Conservation (phyloP, 352 stramenopile genomes). For the Salisapilia sapeloensis region DNA sequence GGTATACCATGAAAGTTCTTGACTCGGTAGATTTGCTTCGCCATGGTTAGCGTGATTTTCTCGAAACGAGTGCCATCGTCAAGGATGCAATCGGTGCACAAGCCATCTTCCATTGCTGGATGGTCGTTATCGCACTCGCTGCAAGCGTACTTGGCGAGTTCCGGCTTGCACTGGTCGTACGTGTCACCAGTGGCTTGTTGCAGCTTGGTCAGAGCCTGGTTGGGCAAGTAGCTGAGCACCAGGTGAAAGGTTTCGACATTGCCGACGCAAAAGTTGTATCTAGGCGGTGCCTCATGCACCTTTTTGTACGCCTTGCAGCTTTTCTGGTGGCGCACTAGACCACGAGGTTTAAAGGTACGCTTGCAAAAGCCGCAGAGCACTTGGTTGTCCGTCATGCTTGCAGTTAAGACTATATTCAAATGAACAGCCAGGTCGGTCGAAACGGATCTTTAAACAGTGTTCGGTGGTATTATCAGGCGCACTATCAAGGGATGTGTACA, state of each 20-base stretch:
- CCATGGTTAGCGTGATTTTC: slow-evolving; percentile 5
- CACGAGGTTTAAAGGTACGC: slow-evolving; percentile 5
- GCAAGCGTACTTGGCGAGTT: slow-evolving; percentile 5
- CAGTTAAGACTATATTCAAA: too few relatives aligned
- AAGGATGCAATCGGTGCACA: slow-evolving; percentile 6
- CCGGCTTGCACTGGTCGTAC: slow-evolving; percentile 4
- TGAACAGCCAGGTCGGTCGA: too few relatives aligned
- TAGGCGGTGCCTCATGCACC: too few relatives aligned
- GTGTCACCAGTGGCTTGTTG: slow-evolving; percentile 8
- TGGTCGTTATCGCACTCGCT: slow-evolving; percentile 13
- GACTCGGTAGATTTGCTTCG: slow-evolving; percentile 5
- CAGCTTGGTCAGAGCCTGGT: slow-evolving; percentile 13
- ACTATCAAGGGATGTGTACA: too few relatives aligned
- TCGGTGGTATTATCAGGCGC: too few relatives aligned
- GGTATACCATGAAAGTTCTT: slow-evolving; percentile 3
- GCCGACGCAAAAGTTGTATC: slow-evolving; percentile 7
- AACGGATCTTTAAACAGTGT: too few relatives aligned
- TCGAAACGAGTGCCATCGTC: too few relatives aligned
- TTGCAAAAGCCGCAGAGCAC: slow-evolving; percentile 7
- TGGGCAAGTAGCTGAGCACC: slow-evolving; percentile 7
- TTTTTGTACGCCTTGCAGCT: slow-evolving; percentile 5
- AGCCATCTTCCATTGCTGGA: slow-evolving; percentile 2
- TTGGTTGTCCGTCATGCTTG: too few relatives aligned
- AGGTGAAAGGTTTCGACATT: slow-evolving; percentile 5
- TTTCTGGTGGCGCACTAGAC: slow-evolving; percentile 6